phyloP scores from a whole-genome alignment of 2,329 filamentous ascomycete genomes.

The Colletotrichum sp. region DNA sequence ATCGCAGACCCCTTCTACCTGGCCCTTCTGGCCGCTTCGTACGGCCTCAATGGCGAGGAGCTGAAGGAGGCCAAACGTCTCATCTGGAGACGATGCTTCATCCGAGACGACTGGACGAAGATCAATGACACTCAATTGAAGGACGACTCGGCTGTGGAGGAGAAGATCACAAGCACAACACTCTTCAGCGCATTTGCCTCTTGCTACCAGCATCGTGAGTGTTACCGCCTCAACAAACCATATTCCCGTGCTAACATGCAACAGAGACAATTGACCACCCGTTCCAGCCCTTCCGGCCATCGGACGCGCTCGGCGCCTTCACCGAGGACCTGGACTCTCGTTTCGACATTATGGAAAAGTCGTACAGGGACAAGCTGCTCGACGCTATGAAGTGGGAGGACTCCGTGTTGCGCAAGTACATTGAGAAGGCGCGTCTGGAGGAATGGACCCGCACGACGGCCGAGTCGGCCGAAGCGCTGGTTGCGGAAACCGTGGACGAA shows the following conservation, averaged over 20 bases:
- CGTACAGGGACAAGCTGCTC: conserved; percentile 69
- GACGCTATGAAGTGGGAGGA: conserved; percentile 79
- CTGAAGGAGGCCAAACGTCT: conserved; percentile 62
- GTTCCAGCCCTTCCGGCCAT: conserved; percentile 54
- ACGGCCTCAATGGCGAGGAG: conserved; percentile 60
- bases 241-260: conserved; percentile 29
- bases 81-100: conserved; percentile 88
- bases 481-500: conserved; percentile 37
- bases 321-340: conserved; percentile 66
- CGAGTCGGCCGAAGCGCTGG: conserved; percentile 40
- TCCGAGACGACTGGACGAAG: conserved; percentile 83
- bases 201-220: conserved; percentile 66
- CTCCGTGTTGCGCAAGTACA: conserved; percentile 63
- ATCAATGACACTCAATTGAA: conserved; percentile 81
- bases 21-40: conserved; percentile 68
- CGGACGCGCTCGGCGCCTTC: conserved; percentile 63
- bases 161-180: conserved; percentile 67
- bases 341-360: conserved; percentile 64
- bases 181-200: conserved; percentile 71
- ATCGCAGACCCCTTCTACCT: conserved; percentile 75
- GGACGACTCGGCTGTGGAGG: conserved; percentile 71
- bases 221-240: conserved; percentile 18
- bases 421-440: conserved; percentile 72
- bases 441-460: conserved; percentile 63
- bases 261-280: conserved; percentile 47